Evolutionary conservation across 768 basidiomycete species (phyloP).

Genomic region (Rhizopogon vesiculosus): DNA sequence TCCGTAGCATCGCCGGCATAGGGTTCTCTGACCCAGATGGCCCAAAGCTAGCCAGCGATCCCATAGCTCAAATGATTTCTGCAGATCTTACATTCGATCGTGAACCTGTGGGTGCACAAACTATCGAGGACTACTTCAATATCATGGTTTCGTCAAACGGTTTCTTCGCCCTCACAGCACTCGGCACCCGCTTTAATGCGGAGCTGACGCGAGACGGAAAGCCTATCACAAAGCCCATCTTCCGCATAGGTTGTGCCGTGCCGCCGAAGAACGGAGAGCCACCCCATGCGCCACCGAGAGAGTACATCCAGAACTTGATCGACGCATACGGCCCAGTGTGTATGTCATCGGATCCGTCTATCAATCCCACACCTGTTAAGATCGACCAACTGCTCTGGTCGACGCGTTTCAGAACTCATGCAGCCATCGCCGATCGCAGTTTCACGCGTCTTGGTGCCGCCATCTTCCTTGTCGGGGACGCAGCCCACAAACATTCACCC

Average conservation of each 20-base stretch:
- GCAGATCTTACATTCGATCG: slow-evolving; percentile 41
- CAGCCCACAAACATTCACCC: slow-evolving; percentile 51
- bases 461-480: slow-evolving; percentile 30
- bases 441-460: slow-evolving; percentile 21
- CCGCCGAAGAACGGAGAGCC: slow-evolving; percentile 24
- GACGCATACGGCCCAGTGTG: neutral
- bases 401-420: slow-evolving; percentile 36
- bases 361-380: slow-evolving; percentile 20
- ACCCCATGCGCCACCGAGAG: slow-evolving; percentile 13
- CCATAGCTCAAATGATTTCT: slow-evolving; percentile 35
- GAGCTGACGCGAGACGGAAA: neutral
- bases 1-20: slow-evolving; percentile 38
- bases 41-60: slow-evolving; percentile 7
- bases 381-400: slow-evolving; percentile 35
- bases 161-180: slow-evolving; percentile 27
- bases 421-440: slow-evolving; percentile 34
- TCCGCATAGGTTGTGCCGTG: slow-evolving; percentile 35
- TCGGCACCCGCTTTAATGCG: slow-evolving; percentile 16
- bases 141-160: slow-evolving; percentile 19
- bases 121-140: slow-evolving; percentile 8
- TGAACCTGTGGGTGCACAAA: slow-evolving; percentile 10
- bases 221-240: slow-evolving; percentile 12
- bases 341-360: neutral
- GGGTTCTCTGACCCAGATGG: slow-evolving; percentile 40
- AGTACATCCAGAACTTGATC: neutral